Evolutionary conservation across 2,329 filamentous ascomycete genomes (phyloP).

Genomic region (Venturia pyrina): DNA sequence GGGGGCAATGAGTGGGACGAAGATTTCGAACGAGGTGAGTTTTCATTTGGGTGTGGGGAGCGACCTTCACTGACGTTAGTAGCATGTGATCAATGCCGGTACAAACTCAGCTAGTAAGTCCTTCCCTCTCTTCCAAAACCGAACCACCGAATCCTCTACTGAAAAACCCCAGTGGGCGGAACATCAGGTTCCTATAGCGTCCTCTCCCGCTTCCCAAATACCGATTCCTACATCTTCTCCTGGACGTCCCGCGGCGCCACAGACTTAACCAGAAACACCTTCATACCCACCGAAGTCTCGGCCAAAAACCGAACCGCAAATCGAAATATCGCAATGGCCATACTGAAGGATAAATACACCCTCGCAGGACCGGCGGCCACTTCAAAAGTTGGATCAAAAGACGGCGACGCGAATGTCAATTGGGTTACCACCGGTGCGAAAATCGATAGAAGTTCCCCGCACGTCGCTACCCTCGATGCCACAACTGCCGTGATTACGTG

Average conservation of each 20-base stretch:
- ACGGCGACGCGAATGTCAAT: conserved; percentile 49
- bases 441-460: conserved; percentile 48
- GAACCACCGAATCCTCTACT: neutral
- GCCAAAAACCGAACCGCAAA: conserved; percentile 42
- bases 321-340: conserved; percentile 49
- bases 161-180: conserved; percentile 45
- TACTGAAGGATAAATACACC: conserved; percentile 49
- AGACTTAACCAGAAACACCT: conserved; percentile 44
- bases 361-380: conserved; percentile 44
- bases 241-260: conserved; percentile 53
- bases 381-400: conserved; percentile 41
- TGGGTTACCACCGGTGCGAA: conserved; percentile 44
- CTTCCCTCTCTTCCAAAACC: too few species aligned
- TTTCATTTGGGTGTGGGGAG: neutral
- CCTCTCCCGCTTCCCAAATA: conserved; percentile 43
- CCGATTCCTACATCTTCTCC: conserved; percentile 48
- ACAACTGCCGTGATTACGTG: conserved; percentile 46
- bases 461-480: conserved; percentile 45
- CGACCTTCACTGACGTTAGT: neutral
- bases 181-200: conserved; percentile 53
- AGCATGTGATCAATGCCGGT: conserved; percentile 48
- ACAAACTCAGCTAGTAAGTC: conserved; percentile 26
- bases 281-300: conserved; percentile 50
- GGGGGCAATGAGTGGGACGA: conserved; percentile 48
- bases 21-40: conserved; percentile 47